Evolutionary conservation across 495 filamentous ascomycete genomes (phyloP), one percentile per base, ranked within the genome.

Genomic region (Penicillium verhagenii): DNA sequence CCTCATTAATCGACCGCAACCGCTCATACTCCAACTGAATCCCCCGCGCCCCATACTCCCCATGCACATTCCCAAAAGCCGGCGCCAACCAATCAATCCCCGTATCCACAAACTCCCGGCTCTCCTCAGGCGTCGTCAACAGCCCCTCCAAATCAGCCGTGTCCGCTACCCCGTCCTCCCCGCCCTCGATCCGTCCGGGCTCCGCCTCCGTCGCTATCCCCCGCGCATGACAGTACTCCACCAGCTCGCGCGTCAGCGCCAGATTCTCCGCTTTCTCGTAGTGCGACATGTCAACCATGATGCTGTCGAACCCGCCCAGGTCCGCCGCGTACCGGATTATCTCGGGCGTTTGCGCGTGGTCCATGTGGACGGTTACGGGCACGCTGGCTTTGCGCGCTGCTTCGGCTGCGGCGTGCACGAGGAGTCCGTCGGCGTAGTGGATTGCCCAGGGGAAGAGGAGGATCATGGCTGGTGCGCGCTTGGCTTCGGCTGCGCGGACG

Each of bases 361-460:
- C 87, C 63, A 91, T 79, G 69, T 91, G 87, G 26, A 92, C 76
- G 23, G 84, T 83, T 6, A 91, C 77, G 24, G 88, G 88, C 19
- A 91, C 88, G 7, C 70, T 73, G 61, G 89, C 89, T 44, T 72
- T 78, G 62, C 79, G 78, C 19, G 80, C 80, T 14, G 85, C 84
- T 58, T 83, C 77, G 40, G 84, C 84, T 29, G 83, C 85, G 10
- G 83, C 82, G 67, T 86, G 81, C 25, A 87, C 80, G 49, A 83
- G 82, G 62, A 80, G 73, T 9, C 82, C 79, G 61, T 77, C 76
- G 29, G 85, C 85, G 72, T 90, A 91, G 74, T 83, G 71, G 69
- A 89, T 69, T 0, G 90, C 88, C 90, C 90, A 95, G 49, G 90
- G 90, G 74, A 95, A 93, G 68, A 95, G 86, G 28, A 89, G 85